phyloP scores from a whole-genome alignment of 75 land plant species.

The Ceratopteris richardii region DNA sequence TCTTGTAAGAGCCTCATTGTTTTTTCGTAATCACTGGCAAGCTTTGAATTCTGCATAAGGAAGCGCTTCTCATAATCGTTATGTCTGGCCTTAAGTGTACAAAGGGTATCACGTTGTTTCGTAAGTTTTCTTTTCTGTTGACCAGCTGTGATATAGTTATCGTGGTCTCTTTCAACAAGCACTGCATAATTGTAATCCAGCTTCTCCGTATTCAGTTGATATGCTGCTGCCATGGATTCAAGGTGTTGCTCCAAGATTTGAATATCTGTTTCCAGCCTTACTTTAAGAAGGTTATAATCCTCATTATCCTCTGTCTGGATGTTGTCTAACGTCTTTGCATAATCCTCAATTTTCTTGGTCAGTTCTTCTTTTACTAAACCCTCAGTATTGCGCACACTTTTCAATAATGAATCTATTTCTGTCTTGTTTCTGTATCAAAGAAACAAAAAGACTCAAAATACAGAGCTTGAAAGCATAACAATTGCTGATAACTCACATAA shows the following conservation, averaged over 20 bases:
- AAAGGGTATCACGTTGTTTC: constrained; percentile 22
- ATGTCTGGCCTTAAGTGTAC: constrained; percentile 15
- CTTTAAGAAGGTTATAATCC: constrained; percentile 28
- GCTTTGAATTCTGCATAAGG: constrained; percentile 14
- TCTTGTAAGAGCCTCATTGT: constrained; percentile 23
- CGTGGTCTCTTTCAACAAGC: constrained; percentile 25
- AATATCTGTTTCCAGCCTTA: constrained; percentile 22
- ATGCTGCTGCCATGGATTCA: constrained; percentile 26
- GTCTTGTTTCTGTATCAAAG: constrained; percentile 15
- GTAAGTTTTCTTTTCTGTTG: constrained; percentile 33
- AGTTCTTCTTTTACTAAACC: constrained; percentile 16
- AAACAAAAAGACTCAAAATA: no score
- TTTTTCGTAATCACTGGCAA: constrained; percentile 21
- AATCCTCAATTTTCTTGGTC: constrained; percentile 15
- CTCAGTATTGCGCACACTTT: constrained; percentile 18
- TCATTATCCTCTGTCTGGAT: constrained; percentile 17
- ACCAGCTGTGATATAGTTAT: constrained; percentile 27
- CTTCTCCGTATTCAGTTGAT: constrained; percentile 29
- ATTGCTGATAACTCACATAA: no score
- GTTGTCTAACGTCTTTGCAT: constrained; percentile 11
- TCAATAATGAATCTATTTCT: constrained; percentile 20
- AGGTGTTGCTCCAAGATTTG: constrained; percentile 29
- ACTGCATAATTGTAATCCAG: constrained; percentile 30
- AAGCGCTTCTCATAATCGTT: constrained; percentile 18
- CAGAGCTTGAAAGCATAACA: no score